phyloP scores from a whole-genome alignment of 139 green algal genomes.

The Chlorella sp. region DNA sequence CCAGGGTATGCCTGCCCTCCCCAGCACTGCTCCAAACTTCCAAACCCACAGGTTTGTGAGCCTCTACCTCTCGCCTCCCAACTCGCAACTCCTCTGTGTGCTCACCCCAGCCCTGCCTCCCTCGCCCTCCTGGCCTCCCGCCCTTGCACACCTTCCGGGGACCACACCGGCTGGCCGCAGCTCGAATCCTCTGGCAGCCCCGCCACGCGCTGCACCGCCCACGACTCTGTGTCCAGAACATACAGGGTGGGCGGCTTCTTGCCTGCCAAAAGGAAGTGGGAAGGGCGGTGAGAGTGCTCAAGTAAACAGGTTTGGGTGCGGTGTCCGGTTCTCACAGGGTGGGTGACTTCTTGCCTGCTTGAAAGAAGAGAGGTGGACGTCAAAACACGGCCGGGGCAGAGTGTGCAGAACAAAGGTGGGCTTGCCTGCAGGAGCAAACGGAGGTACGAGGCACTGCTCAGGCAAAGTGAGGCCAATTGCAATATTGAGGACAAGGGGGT shows the following conservation, averaged over 20 bases:
- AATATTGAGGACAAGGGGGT: too few relatives aligned
- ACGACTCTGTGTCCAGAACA: constrained; percentile 64
- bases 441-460: too few relatives aligned
- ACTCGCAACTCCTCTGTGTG: too few relatives aligned
- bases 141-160: constrained; percentile 48
- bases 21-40: too few relatives aligned
- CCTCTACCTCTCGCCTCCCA: too few relatives aligned
- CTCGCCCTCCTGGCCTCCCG: background rate
- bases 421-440: constrained; percentile 48
- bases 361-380: too few relatives aligned
- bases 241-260: constrained; percentile 70
- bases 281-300: too few relatives aligned
- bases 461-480: too few relatives aligned
- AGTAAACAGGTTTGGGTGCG: background rate
- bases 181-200: constrained; percentile 53
- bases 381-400: background rate
- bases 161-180: constrained; percentile 80
- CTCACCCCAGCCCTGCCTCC: background rate
- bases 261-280: constrained; percentile 29
- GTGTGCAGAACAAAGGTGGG: background rate
- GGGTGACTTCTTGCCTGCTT: constrained; percentile 67
- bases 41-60: too few relatives aligned
- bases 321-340: constrained; percentile 8
- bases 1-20: too few relatives aligned
- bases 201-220: constrained; percentile 44